Conservation (phyloP, 2,329 filamentous ascomycete genomes). For the Diaporthe sp. region DNA sequence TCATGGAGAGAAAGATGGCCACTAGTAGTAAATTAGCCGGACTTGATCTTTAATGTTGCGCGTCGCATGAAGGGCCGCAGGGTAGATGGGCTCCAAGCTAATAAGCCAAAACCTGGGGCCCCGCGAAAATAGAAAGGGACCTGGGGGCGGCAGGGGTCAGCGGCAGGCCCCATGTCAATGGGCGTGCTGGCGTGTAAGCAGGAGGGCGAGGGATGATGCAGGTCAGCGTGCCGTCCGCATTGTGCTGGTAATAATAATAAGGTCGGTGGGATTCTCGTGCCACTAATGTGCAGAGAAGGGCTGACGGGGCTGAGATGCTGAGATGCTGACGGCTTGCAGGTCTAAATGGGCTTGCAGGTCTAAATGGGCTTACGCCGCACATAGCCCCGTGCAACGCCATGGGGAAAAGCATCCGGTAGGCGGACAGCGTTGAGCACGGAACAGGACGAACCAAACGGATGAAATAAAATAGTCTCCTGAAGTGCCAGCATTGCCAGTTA, state of each 20-base stretch:
- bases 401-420: not conserved
- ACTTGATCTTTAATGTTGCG: not conserved
- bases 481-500: not conserved
- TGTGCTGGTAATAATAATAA: not conserved
- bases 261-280: conserved; percentile 5
- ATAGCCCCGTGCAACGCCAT: conserved; percentile 8
- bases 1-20: not conserved
- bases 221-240: conserved; percentile 4
- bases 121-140: not conserved
- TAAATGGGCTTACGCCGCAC: not conserved
- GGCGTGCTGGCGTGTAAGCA: conserved; percentile 11
- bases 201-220: conserved; percentile 20
- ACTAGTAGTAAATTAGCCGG: not conserved
- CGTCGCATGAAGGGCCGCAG: not conserved
- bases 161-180: not conserved
- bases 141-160: not conserved
- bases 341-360: no score
- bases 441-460: not conserved
- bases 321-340: conserved; percentile 19
- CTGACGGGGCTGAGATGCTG: conserved; percentile 14
- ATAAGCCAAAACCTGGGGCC: conserved; percentile 22
- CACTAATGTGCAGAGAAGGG: not conserved
- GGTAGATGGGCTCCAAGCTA: not conserved
- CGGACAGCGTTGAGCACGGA: no score
- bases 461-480: not conserved